A percentile compares a stretch with the other conserved stretches of the same genome.
phyloP scores from a whole-genome alignment of 2,329 filamentous ascomycete genomes.

The Niveomyces coronatus region DNA sequence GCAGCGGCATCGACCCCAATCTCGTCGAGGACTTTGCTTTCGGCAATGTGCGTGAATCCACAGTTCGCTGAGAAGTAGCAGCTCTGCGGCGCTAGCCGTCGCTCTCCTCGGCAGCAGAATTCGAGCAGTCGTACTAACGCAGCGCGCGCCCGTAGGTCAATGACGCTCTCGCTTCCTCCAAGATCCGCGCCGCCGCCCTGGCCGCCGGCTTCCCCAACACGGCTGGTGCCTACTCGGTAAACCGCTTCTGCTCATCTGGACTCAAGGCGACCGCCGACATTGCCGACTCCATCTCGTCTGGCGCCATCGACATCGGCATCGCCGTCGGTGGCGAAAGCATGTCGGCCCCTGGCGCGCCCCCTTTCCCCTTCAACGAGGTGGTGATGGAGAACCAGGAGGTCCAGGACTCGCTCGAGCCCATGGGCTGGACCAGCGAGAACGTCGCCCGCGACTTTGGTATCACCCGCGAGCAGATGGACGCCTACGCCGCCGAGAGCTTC shows the following conservation, averaged over 20 bases:
- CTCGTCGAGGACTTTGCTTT: constrained; percentile 84
- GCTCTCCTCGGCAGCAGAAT: no score
- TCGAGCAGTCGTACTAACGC: constrained; percentile 3
- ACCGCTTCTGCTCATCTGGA: constrained; percentile 96
- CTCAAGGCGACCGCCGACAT: constrained; percentile 94
- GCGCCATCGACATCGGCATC: constrained; percentile 78
- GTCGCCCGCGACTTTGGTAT: constrained; percentile 86
- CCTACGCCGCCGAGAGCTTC: constrained; percentile 80
- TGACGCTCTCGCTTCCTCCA: constrained; percentile 81
- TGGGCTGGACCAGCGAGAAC: constrained; percentile 98
- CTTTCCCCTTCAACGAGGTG: constrained; percentile 68
- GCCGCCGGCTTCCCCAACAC: constrained; percentile 93
- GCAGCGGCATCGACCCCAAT: constrained; percentile 66
- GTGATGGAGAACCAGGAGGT: constrained; percentile 68
- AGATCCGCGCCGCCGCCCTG: constrained; percentile 76
- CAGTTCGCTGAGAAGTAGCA: no score
- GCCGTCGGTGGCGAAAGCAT: constrained; percentile 86
- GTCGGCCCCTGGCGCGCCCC: constrained; percentile 60
- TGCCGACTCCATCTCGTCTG: constrained; percentile 70
- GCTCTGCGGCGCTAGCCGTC: neutral
- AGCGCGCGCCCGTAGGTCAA: constrained; percentile 50
- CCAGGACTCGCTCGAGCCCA: constrained; percentile 80
- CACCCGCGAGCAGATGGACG: constrained; percentile 68
- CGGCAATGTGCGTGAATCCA: constrained; percentile 62
- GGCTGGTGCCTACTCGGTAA: constrained; percentile 67